Base-by-base conservation (phyloP, 2,329 filamentous ascomycete species). In the Phialophora expanda region DNA sequence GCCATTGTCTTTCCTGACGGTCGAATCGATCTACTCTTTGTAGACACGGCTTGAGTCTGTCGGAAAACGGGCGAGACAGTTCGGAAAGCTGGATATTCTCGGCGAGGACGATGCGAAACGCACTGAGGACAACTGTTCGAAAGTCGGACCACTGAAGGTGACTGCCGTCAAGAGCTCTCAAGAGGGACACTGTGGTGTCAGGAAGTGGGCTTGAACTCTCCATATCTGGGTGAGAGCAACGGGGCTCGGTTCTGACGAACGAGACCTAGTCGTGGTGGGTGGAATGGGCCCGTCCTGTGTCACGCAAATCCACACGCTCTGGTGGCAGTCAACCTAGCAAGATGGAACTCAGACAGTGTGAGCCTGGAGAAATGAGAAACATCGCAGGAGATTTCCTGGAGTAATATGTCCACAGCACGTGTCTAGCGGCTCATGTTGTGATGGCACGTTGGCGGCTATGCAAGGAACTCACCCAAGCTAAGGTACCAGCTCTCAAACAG, bases 141-240 rank as follows among this genome's bases (percentile, higher is more conserved):
- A 70, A 71, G 34, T 68, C 68, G 20, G 66, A 66, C 69, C 69
- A 71, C 60, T 57, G 54, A 61, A 71, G 68, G 65, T 71, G 68
- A 67, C 68, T 70, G 26, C 68, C 68, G 46, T 70, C 66, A 57
- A 69, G 66, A 28, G 63, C 69, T 67, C 61, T 66, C 57, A 69
- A 34, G 6, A 69, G 53, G 30, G 67, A 66, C 6, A 69, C 64
- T 44, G 64, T 56, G 32, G 64, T 56, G 20, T 67, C 66, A 7
- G 54, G 41, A 9, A 48, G 34, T 5, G 66, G 58, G 34, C 62
- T 65, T 28, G 62, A 48, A 30, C 51, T 65, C 32, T 57, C 51
- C 64, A 65, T 66, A 17, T 9, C 50, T 62, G 22, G 11, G 28
- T 53, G 26, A 22, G 20, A 14, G 20, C 48, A 12, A 28, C 26